phyloP scores from a whole-genome alignment of 179 eudicot genomes.

The Carnegiea gigantea region DNA sequence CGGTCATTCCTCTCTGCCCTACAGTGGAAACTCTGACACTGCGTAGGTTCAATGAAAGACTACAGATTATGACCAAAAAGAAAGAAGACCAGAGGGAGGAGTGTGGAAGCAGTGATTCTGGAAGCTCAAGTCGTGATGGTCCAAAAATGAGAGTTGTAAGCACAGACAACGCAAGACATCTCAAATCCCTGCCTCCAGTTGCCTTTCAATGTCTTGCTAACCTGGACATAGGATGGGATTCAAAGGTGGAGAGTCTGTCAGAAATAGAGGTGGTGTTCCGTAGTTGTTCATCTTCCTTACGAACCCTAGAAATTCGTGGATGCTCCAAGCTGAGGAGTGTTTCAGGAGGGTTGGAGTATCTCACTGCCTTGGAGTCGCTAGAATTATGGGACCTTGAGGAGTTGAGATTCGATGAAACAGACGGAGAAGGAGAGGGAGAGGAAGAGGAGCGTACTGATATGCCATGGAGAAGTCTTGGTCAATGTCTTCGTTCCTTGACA shows the following conservation, averaged over 20 bases:
- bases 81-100: too few species aligned
- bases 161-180: too few species aligned
- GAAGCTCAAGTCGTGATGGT: too few species aligned
- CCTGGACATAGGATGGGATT: background rate
- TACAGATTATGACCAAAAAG: too few species aligned
- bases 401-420: background rate
- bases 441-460: background rate
- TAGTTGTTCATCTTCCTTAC: background rate
- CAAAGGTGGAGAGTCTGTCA: background rate
- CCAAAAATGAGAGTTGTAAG: too few species aligned
- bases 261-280: background rate
- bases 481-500: slow-evolving; percentile 12
- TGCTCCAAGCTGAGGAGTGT: background rate
- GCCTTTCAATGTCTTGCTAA: too few species aligned
- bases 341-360: background rate
- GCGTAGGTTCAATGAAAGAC: too few species aligned
- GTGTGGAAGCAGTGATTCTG: too few species aligned
- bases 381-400: background rate
- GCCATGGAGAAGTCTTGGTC: slow-evolving; percentile 22
- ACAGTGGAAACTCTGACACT: too few species aligned
- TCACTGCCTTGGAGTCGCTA: background rate
- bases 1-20: too few species aligned
- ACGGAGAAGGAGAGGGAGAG: background rate
- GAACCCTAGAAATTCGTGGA: background rate
- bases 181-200: too few species aligned